phyloP scores from a whole-genome alignment of 148 eudicot species.

The Salicornia ramosissima region DNA sequence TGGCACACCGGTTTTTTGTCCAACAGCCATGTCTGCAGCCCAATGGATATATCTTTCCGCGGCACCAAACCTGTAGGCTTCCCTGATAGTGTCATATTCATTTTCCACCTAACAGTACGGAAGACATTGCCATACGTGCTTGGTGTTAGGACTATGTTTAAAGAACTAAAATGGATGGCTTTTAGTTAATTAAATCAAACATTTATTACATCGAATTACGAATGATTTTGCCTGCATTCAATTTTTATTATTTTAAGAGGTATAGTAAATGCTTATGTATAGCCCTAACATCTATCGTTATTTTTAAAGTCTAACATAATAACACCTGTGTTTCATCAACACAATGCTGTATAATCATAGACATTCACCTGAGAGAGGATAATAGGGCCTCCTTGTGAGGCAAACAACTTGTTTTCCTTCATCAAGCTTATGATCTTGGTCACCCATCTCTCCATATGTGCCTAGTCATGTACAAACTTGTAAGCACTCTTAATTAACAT shows the following conservation, averaged over 20 bases:
- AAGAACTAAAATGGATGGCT: background rate
- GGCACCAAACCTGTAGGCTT: constrained; percentile 47
- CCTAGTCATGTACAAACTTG: constrained; percentile 25
- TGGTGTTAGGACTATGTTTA: too few relatives aligned
- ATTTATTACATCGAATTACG: too few relatives aligned
- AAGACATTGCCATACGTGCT: too few relatives aligned
- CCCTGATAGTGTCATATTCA: constrained; percentile 64
- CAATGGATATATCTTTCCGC: constrained; percentile 52
- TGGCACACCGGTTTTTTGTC: constrained; percentile 53
- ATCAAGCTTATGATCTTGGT: constrained; percentile 43
- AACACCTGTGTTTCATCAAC: background rate
- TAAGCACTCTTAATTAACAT: background rate
- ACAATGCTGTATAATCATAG: background rate
- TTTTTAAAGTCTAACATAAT: too few relatives aligned
- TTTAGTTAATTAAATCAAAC: too few relatives aligned
- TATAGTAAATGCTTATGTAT: too few relatives aligned
- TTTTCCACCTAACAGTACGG: constrained; percentile 52
- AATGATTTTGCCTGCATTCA: too few relatives aligned
- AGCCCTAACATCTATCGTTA: too few relatives aligned
- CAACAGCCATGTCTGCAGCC: constrained; percentile 72
- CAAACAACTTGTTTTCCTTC: constrained; percentile 62
- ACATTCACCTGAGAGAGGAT: constrained; percentile 60
- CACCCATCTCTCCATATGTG: constrained; percentile 48
- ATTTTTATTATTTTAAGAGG: too few relatives aligned
- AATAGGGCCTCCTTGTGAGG: constrained; percentile 90